Evolutionary conservation across 164 flowering plant genomes (phyloP).

Genomic region (Stephania cephalantha): DNA sequence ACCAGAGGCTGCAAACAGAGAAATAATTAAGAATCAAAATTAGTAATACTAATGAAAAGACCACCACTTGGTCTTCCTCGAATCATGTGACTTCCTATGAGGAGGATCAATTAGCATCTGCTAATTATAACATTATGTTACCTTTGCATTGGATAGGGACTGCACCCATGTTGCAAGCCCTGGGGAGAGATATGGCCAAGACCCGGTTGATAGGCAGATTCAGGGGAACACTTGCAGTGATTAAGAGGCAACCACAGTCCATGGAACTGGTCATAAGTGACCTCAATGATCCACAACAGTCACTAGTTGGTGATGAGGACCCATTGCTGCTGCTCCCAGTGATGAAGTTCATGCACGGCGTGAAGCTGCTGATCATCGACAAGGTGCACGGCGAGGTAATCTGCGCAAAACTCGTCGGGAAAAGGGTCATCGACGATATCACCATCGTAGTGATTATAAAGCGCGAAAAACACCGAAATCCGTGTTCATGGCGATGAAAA

Average conservation of each 20-base stretch:
- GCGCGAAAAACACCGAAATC: neutral
- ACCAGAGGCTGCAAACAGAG: slow-evolving; percentile 43
- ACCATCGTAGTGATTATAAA: neutral
- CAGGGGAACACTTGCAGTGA: slow-evolving; percentile 61
- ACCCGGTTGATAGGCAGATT: slow-evolving; percentile 43
- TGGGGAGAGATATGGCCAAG: slow-evolving; percentile 26
- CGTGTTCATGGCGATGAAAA: neutral
- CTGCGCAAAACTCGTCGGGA: slow-evolving; percentile 28
- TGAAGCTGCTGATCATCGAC: slow-evolving; percentile 50
- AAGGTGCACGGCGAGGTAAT: slow-evolving; percentile 47
- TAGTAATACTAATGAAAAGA: neutral
- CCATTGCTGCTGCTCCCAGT: slow-evolving; percentile 49
- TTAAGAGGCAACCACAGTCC: slow-evolving; percentile 66
- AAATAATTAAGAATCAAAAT: neutral
- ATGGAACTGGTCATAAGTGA: slow-evolving; percentile 35
- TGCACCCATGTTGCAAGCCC: slow-evolving; percentile 57
- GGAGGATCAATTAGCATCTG: neutral
- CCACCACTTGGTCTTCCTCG: no score
- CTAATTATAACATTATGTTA: neutral
- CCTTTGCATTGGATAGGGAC: slow-evolving; percentile 83
- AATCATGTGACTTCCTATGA: no score
- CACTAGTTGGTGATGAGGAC: slow-evolving; percentile 53
- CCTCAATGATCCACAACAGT: slow-evolving; percentile 56
- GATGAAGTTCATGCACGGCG: slow-evolving; percentile 67
- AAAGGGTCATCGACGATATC: no score